These are phyloP conservation scores for Panellus pusillus DNA, from an alignment of 768 basidiomycete genomes.

Conservation along the genomic window DNA sequence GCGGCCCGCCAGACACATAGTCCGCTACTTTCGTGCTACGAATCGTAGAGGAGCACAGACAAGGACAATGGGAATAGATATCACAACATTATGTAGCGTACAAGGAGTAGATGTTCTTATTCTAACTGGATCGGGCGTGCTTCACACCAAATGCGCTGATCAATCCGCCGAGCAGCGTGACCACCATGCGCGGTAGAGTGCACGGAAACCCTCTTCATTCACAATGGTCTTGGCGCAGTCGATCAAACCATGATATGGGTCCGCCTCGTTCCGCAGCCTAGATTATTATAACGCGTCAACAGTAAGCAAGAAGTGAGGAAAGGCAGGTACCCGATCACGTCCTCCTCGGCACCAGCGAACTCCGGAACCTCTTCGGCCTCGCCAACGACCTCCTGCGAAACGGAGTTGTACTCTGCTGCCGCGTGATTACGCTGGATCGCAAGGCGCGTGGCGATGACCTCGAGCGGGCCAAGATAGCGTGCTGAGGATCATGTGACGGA, in stretches of 20 bases:
- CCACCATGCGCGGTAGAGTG: constrained; percentile 85
- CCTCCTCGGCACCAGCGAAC: constrained; percentile 71
- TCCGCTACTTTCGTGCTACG: too few relatives aligned
- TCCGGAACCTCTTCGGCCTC: constrained; percentile 60
- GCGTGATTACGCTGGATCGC: constrained; percentile 86
- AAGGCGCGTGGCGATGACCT: constrained; percentile 76
- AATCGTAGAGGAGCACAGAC: too few relatives aligned
- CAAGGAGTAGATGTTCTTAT: neutral
- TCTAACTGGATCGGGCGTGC: neutral
- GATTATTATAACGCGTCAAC: constrained; percentile 8
- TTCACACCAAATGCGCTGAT: constrained; percentile 53
- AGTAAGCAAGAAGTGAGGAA: constrained; percentile 5
- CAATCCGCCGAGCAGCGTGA: constrained; percentile 66
- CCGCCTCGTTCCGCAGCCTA: constrained; percentile 73
- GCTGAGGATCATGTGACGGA: constrained; percentile 55
- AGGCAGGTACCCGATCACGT: constrained; percentile 71
- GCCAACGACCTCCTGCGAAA: constrained; percentile 70
- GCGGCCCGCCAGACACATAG: too few relatives aligned
- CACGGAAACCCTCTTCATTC: constrained; percentile 73
- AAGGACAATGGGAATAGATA: too few relatives aligned
- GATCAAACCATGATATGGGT: constrained; percentile 73
- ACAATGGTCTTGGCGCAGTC: constrained; percentile 78
- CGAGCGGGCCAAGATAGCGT: constrained; percentile 67
- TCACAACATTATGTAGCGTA: neutral
- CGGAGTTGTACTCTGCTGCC: constrained; percentile 70